A percentile compares a stretch with the other conserved stretches of the same genome.
These are phyloP conservation scores for Acrocalymma vagum DNA, from an alignment of 2,329 filamentous ascomycete species.

Conservation along the genomic window DNA sequence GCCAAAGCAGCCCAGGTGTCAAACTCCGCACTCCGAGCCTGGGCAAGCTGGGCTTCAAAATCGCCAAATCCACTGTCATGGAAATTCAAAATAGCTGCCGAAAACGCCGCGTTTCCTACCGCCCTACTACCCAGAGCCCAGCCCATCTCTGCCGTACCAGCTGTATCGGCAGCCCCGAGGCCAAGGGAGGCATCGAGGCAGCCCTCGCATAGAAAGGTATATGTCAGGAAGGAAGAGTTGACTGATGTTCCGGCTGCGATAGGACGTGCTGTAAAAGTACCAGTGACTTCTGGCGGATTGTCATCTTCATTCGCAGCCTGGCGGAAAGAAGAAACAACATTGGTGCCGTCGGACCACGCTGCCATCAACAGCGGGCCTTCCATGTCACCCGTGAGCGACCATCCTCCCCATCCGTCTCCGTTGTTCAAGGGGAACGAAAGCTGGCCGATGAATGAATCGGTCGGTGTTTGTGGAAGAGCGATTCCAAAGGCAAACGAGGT, in stretches of 20 bases:
- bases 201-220: conserved; percentile 23
- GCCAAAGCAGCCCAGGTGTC: conserved; percentile 11
- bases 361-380: conserved; percentile 26
- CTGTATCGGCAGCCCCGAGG: conserved; percentile 9
- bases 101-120: conserved; percentile 12
- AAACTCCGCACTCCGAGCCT: conserved; percentile 9
- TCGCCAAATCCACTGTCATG: conserved; percentile 16
- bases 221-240: conserved; percentile 18
- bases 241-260: conserved; percentile 12
- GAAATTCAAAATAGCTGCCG: conserved; percentile 15
- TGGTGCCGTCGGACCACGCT: conserved; percentile 24
- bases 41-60: conserved; percentile 11
- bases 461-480: conserved; percentile 23
- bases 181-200: conserved; percentile 16
- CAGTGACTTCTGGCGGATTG: conserved; percentile 22
- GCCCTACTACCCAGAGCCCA: conserved; percentile 18
- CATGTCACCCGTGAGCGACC: conserved; percentile 26
- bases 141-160: conserved; percentile 19
- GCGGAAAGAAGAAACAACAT: conserved; percentile 23
- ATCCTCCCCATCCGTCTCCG: conserved; percentile 26
- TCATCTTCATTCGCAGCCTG: conserved; percentile 22
- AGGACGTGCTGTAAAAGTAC: conserved; percentile 11
- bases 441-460: conserved; percentile 29
- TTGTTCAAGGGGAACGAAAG: conserved; percentile 19
- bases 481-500: conserved; percentile 25